A percentile compares a stretch with the other conserved stretches of the same genome.
Conservation (phyloP, 176 grass and related monocot species). For the Alopecurus myosuroides region DNA sequence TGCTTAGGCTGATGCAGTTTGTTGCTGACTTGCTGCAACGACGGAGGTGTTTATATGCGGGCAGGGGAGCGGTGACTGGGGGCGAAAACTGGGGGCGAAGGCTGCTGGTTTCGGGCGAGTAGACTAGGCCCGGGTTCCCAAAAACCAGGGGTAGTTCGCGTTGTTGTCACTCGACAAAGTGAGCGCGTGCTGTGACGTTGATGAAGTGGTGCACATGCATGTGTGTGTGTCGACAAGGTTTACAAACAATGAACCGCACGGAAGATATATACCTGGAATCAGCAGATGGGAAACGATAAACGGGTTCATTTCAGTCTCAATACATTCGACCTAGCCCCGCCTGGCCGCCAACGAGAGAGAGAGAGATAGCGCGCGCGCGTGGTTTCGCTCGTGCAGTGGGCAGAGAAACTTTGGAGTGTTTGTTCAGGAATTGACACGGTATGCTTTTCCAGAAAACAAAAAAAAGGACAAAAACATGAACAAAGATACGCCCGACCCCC, state of each 20-base stretch:
- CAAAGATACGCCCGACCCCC: too few species aligned
- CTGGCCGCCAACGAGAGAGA: not conserved
- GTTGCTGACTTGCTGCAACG: not conserved
- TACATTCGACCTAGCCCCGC: not conserved
- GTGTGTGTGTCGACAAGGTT: too few species aligned
- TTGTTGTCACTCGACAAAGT: not conserved
- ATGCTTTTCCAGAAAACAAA: too few species aligned
- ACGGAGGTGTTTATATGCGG: not conserved
- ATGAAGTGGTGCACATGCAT: not conserved
- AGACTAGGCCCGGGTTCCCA: not conserved
- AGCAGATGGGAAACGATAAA: too few species aligned
- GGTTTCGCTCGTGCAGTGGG: not conserved
- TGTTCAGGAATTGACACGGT: too few species aligned
- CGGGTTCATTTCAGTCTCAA: too few species aligned
- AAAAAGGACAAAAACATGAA: too few species aligned
- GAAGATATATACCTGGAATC: too few species aligned
- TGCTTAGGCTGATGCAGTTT: too few species aligned
- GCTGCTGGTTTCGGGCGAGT: slow-evolving; percentile 25
- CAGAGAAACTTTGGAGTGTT: too few species aligned
- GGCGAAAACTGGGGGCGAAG: slow-evolving; percentile 26
- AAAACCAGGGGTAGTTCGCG: not conserved
- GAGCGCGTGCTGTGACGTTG: not conserved
- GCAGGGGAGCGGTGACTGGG: not conserved
- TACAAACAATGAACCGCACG: too few species aligned
- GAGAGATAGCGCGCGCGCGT: not conserved